Evolutionary conservation across 2,329 filamentous ascomycete genomes (phyloP).

Genomic region (Aspergillus terreus): DNA sequence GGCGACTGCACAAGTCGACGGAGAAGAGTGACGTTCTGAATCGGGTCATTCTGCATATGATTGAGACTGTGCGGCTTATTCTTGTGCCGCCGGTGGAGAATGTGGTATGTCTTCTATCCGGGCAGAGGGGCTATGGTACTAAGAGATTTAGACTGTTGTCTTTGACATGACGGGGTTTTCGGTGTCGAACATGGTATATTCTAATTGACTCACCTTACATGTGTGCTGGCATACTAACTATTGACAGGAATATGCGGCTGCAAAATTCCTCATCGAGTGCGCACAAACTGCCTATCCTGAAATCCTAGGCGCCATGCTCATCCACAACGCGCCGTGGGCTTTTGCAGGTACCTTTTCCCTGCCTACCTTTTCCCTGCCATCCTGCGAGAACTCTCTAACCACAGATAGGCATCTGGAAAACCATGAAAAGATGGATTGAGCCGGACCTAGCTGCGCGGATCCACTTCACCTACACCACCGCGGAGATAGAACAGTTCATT

Average conservation of each 20-base stretch:
- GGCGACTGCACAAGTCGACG: background rate
- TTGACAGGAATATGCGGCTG: background rate
- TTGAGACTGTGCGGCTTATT: background rate
- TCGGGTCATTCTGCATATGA: background rate
- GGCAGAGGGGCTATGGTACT: background rate
- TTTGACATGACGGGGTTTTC: background rate
- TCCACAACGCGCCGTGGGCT: background rate
- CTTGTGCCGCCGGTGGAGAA: background rate
- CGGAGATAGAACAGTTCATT: background rate
- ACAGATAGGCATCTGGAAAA: background rate
- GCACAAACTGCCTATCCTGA: background rate
- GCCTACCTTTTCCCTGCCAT: too few species aligned
- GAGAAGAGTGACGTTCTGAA: background rate
- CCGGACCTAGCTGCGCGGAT: background rate
- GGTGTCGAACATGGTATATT: background rate
- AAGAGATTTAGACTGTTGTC: background rate
- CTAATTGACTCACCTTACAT: background rate
- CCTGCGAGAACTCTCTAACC: too few species aligned
- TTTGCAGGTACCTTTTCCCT: background rate
- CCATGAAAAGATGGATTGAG: background rate
- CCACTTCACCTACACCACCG: background rate
- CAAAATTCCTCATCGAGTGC: background rate
- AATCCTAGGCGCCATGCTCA: background rate
- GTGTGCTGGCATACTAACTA: background rate
- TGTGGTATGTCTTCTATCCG: background rate